Conservation (phyloP, 2,329 filamentous ascomycete genomes). For the Pestalotiopsis fici region DNA sequence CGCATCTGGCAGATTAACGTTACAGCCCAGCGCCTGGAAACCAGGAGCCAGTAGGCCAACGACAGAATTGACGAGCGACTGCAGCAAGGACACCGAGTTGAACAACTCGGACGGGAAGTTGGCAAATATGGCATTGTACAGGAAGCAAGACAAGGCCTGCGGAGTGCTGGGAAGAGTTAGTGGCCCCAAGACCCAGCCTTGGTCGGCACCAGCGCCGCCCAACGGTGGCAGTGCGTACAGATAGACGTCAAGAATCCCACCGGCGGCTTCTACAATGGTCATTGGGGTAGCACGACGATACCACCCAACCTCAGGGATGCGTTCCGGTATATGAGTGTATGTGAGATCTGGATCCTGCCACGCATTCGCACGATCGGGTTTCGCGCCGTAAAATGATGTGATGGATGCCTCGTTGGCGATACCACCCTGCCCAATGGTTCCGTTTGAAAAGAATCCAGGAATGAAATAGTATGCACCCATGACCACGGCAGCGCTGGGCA, state of each 20-base stretch:
- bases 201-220: slow-evolving; percentile 13
- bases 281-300: slow-evolving; percentile 15
- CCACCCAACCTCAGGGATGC: slow-evolving; percentile 15
- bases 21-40: slow-evolving; percentile 14
- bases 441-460: slow-evolving; percentile 17
- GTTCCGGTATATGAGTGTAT: slow-evolving; percentile 15
- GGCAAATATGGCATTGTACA: slow-evolving; percentile 16
- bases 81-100: slow-evolving; percentile 7
- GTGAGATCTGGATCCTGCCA: slow-evolving; percentile 12
- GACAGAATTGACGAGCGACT: slow-evolving; percentile 11
- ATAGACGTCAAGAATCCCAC: slow-evolving; percentile 13
- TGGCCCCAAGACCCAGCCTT: slow-evolving; percentile 14
- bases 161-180: slow-evolving; percentile 11
- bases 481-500: slow-evolving; percentile 13
- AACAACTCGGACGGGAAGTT: slow-evolving; percentile 16
- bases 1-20: slow-evolving; percentile 11
- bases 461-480: slow-evolving; percentile 18
- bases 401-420: slow-evolving; percentile 18
- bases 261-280: slow-evolving; percentile 14
- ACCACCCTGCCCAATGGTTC: slow-evolving; percentile 14
- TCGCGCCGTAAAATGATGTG: slow-evolving; percentile 18
- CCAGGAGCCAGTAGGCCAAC: slow-evolving; percentile 12
- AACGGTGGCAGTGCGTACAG: slow-evolving; percentile 13
- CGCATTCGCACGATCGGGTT: slow-evolving; percentile 8
- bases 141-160: slow-evolving; percentile 15